These are phyloP conservation scores for Tillandsia leiboldiana DNA, from an alignment of 176 grass and related monocot genomes.

Conservation along the genomic window DNA sequence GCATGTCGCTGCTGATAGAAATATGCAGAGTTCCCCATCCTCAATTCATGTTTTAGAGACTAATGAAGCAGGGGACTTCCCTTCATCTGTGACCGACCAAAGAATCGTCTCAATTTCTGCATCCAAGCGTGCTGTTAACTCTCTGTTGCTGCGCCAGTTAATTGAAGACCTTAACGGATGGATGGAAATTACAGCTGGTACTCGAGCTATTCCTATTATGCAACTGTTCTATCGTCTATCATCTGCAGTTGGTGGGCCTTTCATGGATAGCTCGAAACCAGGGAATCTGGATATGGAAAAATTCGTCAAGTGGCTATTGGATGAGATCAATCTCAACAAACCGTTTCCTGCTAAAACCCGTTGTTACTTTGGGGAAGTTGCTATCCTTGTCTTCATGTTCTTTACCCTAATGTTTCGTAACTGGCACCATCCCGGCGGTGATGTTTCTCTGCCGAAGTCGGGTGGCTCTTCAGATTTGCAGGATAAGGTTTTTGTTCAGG, in stretches of 20 bases:
- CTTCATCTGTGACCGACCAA: conserved; percentile 36
- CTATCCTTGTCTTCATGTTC: conserved; percentile 97
- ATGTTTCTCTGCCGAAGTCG: conserved; percentile 53
- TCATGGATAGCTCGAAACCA: conserved; percentile 91
- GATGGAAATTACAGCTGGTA: conserved; percentile 78
- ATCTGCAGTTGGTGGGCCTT: conserved; percentile 90
- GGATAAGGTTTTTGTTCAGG: conserved; percentile 48
- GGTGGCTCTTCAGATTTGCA: conserved; percentile 55
- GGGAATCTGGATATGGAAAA: conserved; percentile 88
- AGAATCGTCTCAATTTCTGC: conserved; percentile 89
- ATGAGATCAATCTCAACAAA: conserved; percentile 81
- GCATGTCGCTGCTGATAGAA: conserved; percentile 39
- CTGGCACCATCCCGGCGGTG: conserved; percentile 87
- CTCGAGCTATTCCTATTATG: conserved; percentile 82
- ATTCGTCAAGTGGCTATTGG: conserved; percentile 90
- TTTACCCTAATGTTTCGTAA: conserved; percentile 98
- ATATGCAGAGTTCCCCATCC: conserved; percentile 44
- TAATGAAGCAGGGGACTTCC: conserved; percentile 54
- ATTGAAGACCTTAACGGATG: conserved; percentile 86
- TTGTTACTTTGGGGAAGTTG: conserved; percentile 77
- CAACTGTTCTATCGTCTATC: conserved; percentile 90
- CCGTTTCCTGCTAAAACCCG: conserved; percentile 68
- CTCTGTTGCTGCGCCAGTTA: conserved; percentile 62
- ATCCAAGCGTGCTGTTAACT: conserved; percentile 84
- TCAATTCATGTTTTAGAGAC: conserved; percentile 67